Base-by-base conservation (phyloP, 1,284 basidiomycete species). In the Papiliotrema terrestris region DNA sequence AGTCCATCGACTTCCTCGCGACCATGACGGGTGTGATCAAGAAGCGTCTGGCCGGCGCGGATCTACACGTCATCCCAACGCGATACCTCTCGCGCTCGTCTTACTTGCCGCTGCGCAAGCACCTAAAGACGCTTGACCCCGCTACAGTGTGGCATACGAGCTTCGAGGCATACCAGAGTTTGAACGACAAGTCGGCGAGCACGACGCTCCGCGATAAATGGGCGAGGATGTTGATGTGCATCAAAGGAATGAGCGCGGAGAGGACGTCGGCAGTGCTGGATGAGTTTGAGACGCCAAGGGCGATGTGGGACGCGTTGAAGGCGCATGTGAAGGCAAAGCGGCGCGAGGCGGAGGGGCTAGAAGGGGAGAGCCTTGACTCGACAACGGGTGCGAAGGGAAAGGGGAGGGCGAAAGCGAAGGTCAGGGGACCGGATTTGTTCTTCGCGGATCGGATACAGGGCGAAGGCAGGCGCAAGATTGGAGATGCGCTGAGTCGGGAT, bases 171-270 rank as follows among this genome's bases (percentile, higher is more conserved):
- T 83, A 79, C 58, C 78, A 79, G 55, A 67, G 68, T 20, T 71
- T 83, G 45, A 83, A 83, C 65, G 71, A 76, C 50, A 80, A 83
- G 57, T 76, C 78, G 11, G 76, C 73, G 0, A 74, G 72, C 9
- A 57, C 74, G 37, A 82, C 80, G 0, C 58, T 80, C 3, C 63
- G 68, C n/a, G 76, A 80, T 35, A 71, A 75, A 35, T 82, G 79
- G 62, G 80, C 76, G 5, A 74, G 77, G 44, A 83, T 83, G 81
- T 67, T 83, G 36, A 64, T 80, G 29, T 78, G 78, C 52, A 69
- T 83, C 56, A 75, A 74, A 39, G 81, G 81, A 3, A 75, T 83
- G 72, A 78, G 76, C 41, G 73, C 79, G 0, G 81, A 83, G 61
- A 79, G 81, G 56, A 80, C 79, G 13, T 67, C 72, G 9, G 77